These are phyloP conservation scores for Euphorbia celastroides DNA, from an alignment of 441 rosid species.

Conservation along the genomic window DNA sequence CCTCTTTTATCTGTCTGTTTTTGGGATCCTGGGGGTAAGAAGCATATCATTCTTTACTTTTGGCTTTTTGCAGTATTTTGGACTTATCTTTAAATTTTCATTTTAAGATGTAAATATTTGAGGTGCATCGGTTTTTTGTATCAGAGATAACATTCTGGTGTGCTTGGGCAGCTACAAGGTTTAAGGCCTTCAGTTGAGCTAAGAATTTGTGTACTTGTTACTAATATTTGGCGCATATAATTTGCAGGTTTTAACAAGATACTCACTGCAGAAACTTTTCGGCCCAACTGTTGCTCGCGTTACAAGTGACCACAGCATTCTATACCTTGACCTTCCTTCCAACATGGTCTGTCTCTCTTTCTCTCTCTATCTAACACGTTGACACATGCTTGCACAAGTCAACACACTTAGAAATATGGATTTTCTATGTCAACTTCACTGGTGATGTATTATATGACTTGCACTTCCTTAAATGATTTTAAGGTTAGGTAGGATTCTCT, in stretches of 20 bases:
- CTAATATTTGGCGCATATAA: constrained; percentile 9
- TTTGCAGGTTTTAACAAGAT: constrained; percentile 70
- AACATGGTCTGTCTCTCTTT: constrained; percentile 60
- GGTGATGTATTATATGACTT: no score
- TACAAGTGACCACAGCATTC: constrained; percentile 48
- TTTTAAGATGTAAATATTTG: not conserved
- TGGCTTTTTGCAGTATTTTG: constrained; percentile 1
- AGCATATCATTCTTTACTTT: not conserved
- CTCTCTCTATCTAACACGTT: not conserved
- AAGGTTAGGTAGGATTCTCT: no score
- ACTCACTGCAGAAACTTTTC: constrained; percentile 62
- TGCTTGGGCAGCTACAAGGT: not conserved
- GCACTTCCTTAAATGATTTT: no score
- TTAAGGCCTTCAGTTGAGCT: not conserved
- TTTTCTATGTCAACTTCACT: no score
- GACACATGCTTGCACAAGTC: not conserved
- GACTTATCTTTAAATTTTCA: not conserved
- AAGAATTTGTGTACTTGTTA: not conserved
- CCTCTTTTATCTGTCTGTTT: constrained; percentile 65
- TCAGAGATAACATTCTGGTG: not conserved
- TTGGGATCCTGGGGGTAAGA: constrained; percentile 87
- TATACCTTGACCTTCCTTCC: constrained; percentile 84
- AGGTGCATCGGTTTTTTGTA: not conserved
- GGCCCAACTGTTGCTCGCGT: constrained; percentile 62
- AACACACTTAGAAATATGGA: not conserved